Percentiles rank a stretch among this genome's conserved stretches.
phyloP scores from a whole-genome alignment of 1,139 yeast genomes.

The Yamadazyma diospyri region DNA sequence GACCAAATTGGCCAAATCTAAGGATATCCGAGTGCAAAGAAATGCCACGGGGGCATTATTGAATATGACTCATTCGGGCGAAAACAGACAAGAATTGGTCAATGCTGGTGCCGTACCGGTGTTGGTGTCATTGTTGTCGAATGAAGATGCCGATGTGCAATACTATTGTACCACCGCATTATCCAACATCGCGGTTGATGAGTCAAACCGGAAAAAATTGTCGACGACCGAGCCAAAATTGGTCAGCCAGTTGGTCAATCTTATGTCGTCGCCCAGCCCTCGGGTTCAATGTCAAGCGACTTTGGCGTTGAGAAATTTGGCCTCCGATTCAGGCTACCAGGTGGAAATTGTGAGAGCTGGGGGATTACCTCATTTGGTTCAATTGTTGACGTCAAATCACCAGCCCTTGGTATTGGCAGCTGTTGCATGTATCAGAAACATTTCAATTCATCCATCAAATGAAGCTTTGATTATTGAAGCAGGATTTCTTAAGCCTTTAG shows the following conservation, averaged over 20 bases:
- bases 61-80: slow-evolving; percentile 97
- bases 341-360: slow-evolving; percentile 94
- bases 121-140: slow-evolving; percentile 79
- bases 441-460: slow-evolving; percentile 92
- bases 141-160: slow-evolving; percentile 94
- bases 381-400: slow-evolving; percentile 81
- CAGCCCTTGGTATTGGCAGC: slow-evolving; percentile 93
- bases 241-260: slow-evolving; percentile 78
- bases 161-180: slow-evolving; percentile 97
- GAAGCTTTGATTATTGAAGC: slow-evolving; percentile 95
- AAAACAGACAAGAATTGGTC: slow-evolving; percentile 92
- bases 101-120: slow-evolving; percentile 99
- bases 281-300: slow-evolving; percentile 99
- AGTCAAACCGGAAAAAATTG: slow-evolving; percentile 79
- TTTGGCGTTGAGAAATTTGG: slow-evolving; percentile 88
- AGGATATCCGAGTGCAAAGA: slow-evolving; percentile 94
- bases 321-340: slow-evolving; percentile 91
- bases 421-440: slow-evolving; percentile 96
- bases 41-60: slow-evolving; percentile 97
- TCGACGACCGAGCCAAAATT: slow-evolving; percentile 93
- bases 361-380: slow-evolving; percentile 89
- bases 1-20: slow-evolving; percentile 89
- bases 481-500: slow-evolving; percentile 89
- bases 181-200: slow-evolving; percentile 96
- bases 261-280: slow-evolving; percentile 91